Base-by-base conservation (phyloP, 306 rosid species). In the Benincasa hispida region DNA sequence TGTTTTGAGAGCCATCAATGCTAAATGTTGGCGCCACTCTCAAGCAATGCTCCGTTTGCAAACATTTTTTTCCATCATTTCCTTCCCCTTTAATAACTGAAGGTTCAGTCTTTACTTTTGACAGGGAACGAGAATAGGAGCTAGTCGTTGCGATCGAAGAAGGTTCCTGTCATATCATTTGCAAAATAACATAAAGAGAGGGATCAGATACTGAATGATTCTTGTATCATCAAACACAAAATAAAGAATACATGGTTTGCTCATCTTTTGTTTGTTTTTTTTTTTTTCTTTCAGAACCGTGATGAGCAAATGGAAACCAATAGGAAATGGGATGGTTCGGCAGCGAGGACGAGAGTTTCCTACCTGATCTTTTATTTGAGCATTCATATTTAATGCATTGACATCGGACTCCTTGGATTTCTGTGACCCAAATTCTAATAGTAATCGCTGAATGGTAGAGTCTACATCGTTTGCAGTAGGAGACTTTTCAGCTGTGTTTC, bases 401-500 rank as follows among this genome's bases (percentile, higher is more conserved):
- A 32, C 77, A 74, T 51, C 32, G 37, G 65, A 54, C 6, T 74
- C 65, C 12, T 18, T 5, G 2, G 63, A 12, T 35, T 8, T 11
- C 28, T 72, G 77, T 53, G 62, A 37, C 24, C 47, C 59, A 51
- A 66, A 65, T 63, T 65, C 80, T 51, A 66, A 41, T 8, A 22
- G 21, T 53, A 48, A 42, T 54, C 35, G 25, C 24, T 60, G 50
- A 73, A 72, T 32, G 53, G 72, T 56, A 47, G 59, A 59, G 42
- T 58, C 82, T 10, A 59, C 15, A n/a, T 79, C 77, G 4, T 37
- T 58, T 14, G 66, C 25, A 68, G 15, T 18, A 6, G 19, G 1
- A 25, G 54, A 25, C n/a, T 37, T 78, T 55, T 89, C 96, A 50
- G 84, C 87, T 2, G 82, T 22, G 89, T 35, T 78, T 67, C 89